Conservation (phyloP, 2,329 filamentous ascomycete species). For the Cladosporium sp. region DNA sequence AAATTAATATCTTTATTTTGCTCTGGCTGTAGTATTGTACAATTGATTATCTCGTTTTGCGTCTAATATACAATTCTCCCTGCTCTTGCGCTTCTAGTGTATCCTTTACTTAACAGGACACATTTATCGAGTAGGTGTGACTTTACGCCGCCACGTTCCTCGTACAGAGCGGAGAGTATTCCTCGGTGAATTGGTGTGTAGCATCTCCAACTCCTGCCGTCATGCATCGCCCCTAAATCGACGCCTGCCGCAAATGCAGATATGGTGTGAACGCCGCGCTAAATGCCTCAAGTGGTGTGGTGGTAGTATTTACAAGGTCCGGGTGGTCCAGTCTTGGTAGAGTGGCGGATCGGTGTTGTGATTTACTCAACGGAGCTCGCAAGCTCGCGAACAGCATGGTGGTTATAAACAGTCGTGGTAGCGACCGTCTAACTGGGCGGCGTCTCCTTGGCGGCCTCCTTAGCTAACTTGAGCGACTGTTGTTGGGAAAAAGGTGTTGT, state of each 20-base stretch:
- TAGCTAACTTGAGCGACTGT: constrained; percentile 15
- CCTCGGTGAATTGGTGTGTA: background rate
- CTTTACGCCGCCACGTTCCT: background rate
- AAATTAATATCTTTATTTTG: background rate
- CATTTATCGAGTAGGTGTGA: background rate
- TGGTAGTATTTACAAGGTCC: constrained; percentile 9
- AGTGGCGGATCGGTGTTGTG: background rate
- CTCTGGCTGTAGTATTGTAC: constrained; percentile 5
- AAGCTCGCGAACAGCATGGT: background rate
- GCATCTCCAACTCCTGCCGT: background rate
- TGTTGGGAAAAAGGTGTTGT: constrained; percentile 1
- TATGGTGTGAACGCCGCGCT: constrained; percentile 13
- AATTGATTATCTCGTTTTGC: background rate
- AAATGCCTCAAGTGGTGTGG: constrained; percentile 5
- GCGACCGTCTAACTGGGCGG: background rate
- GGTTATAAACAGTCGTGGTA: background rate
- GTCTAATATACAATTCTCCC: background rate
- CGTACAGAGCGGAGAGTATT: constrained; percentile 6
- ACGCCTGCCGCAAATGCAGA: constrained; percentile 9
- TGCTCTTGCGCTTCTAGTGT: background rate
- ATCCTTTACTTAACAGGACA: background rate
- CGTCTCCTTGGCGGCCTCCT: constrained; percentile 9
- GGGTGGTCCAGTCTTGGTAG: background rate
- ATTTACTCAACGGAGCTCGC: background rate
- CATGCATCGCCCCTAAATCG: constrained; percentile 7